Evolutionary conservation across 331 rosid genomes (phyloP).

Genomic region (Quercus tomentella): DNA sequence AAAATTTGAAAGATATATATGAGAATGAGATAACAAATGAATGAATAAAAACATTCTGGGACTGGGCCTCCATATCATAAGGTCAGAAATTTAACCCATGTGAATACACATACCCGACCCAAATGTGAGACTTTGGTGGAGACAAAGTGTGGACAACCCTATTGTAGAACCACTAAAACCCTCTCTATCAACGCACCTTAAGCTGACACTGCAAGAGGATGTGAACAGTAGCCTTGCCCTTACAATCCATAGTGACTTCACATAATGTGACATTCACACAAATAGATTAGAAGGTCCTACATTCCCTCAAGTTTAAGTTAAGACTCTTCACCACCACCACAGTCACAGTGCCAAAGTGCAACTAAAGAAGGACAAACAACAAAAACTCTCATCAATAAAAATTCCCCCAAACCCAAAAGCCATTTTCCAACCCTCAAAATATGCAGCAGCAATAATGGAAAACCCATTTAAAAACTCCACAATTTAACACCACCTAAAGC

Average conservation of each 20-base stretch:
- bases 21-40: not conserved
- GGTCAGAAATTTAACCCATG: not conserved
- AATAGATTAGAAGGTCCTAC: not conserved
- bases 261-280: conserved; percentile 19
- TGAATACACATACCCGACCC: not conserved
- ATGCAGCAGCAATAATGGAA: not conserved
- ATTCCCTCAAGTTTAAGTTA: not conserved
- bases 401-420: not conserved
- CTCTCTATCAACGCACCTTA: not conserved
- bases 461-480: not conserved
- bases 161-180: not conserved
- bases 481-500: conserved; percentile 13
- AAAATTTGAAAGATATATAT: not conserved
- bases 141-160: not conserved
- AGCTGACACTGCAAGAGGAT: not conserved
- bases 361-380: not conserved
- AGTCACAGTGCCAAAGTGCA: not conserved
- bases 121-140: not conserved
- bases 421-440: not conserved
- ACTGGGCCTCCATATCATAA: not conserved
- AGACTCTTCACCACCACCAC: not conserved
- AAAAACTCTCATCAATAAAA: not conserved
- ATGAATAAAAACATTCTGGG: not conserved
- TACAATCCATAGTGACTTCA: not conserved
- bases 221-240: not conserved